Base-by-base conservation (phyloP, 257 asterid genomes). In the Lantana camara region DNA sequence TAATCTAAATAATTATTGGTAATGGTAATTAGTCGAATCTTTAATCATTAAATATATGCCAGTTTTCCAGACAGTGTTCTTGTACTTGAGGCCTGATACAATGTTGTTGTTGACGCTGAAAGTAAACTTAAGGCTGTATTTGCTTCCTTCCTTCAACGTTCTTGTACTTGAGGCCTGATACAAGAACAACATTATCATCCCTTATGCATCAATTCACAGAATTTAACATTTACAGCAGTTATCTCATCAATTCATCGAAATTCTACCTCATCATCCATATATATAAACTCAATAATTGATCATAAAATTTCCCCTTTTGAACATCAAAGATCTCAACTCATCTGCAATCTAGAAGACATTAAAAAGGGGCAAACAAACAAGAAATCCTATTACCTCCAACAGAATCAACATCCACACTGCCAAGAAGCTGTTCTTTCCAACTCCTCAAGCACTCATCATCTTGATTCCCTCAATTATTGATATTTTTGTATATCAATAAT, bases 351-450 rank as follows among this genome's bases (percentile, higher is more conserved):
- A 7, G 12, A 16, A 35, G 27, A 52, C 10, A 40, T 16, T 8
- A 15, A 64, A 14, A 19, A 1, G 7, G 42, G 44, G 7, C 2
- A 16, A 5, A 0, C 35, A 19, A 27, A 16, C 9, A 1, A 38
- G 49, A 27, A 2, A 46, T 29, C 21, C 11, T 1, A 9, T 32
- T 74, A 85, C 93, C 93, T 69, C 85, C 87, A 63, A 74, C 88
- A 12, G 78, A 48, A 42, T 70, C 62, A 27, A 85, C 57, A 64
- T 83, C 90, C 62, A 85, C 86, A 59, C 84, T 80, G 52, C 94
- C 94, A 62, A 85, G 88, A 53, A 83, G 88, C 54, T 85, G 90
- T 54, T 83, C 90, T 60, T 85, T 85, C 94, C 94, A 85, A 74
- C 87, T 83, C 71, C 88, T 66, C 81, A 83, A 70, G 61, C 94